Conservation (phyloP, 2,329 filamentous ascomycete species). For the Pyrenophora teres region DNA sequence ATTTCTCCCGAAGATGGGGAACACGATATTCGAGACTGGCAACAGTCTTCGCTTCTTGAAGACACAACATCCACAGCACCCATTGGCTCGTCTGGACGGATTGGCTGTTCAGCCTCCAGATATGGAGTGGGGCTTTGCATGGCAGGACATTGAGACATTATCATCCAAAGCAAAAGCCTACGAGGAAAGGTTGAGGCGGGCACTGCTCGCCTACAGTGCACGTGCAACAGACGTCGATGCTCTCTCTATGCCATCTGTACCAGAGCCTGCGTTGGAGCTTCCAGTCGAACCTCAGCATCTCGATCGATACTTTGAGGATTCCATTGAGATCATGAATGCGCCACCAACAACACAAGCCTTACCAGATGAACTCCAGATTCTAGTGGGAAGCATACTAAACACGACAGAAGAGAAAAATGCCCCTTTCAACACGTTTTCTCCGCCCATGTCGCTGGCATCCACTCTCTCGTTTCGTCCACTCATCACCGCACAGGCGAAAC, state of each 20-base stretch:
- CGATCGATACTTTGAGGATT: conserved; percentile 33
- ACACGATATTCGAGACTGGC: conserved; percentile 78
- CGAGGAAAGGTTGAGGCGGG: conserved; percentile 49
- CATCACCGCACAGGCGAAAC: conserved; percentile 71
- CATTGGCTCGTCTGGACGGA: conserved; percentile 62
- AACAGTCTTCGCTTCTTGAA: conserved; percentile 75
- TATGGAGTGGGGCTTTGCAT: conserved; percentile 72
- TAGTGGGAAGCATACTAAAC: conserved; percentile 29
- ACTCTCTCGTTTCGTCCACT: conserved; percentile 77
- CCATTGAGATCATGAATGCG: conserved; percentile 32
- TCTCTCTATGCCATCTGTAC: not conserved
- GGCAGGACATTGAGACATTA: conserved; percentile 69
- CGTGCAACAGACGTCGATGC: not conserved
- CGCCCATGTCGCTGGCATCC: conserved; percentile 63
- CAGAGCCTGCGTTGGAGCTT: not conserved
- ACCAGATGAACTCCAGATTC: conserved; percentile 36
- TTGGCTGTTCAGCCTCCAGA: conserved; percentile 59
- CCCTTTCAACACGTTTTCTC: conserved; percentile 43
- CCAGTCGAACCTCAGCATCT: conserved; percentile 14
- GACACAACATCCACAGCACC: conserved; percentile 71
- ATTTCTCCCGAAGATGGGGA: conserved; percentile 71
- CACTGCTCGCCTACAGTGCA: conserved; percentile 35
- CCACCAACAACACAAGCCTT: conserved; percentile 21
- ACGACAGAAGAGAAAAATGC: not conserved
- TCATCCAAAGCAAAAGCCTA: conserved; percentile 63